These are phyloP conservation scores for Exserohilum rostratum DNA, from an alignment of 2,329 filamentous ascomycete genomes.

Conservation along the genomic window DNA sequence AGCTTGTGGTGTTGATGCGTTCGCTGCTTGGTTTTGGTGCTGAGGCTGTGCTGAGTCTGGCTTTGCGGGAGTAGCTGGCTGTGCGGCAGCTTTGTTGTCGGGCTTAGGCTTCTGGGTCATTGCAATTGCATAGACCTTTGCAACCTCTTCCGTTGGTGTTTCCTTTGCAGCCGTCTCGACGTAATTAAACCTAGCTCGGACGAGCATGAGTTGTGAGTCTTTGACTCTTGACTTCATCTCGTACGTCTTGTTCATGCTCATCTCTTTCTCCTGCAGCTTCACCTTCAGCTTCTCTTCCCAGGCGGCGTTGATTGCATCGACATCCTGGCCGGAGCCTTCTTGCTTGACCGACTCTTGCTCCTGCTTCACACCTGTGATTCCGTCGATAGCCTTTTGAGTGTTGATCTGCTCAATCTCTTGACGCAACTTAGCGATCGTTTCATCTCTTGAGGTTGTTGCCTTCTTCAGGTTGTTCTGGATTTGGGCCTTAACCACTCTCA, in stretches of 20 bases:
- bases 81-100: conserved; percentile 22
- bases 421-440: conserved; percentile 7
- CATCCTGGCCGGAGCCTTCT: conserved; percentile 25
- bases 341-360: conserved; percentile 18
- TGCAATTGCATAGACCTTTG: conserved; percentile 85
- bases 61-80: conserved; percentile 25
- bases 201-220: conserved; percentile 64
- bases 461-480: conserved; percentile 15
- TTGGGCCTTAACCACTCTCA: conserved; percentile 12
- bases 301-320: conserved; percentile 35
- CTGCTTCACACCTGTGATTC: conserved; percentile 13
- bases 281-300: conserved; percentile 48
- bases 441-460: conserved; percentile 1
- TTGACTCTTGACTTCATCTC: conserved; percentile 75
- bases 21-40: background rate
- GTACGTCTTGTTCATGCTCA: conserved; percentile 64
- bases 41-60: conserved; percentile 12
- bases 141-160: conserved; percentile 81
- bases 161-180: conserved; percentile 83
- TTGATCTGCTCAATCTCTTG: conserved; percentile 20
- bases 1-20: conserved; percentile 13
- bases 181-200: conserved; percentile 74
- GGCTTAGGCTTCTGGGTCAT: conserved; percentile 67
- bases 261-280: conserved; percentile 44
- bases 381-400: conserved; percentile 16